Evolutionary conservation across 495 filamentous ascomycete species (phyloP), one percentile per base, ranked within the genome.

Genomic region (Filosporella fistucella): DNA sequence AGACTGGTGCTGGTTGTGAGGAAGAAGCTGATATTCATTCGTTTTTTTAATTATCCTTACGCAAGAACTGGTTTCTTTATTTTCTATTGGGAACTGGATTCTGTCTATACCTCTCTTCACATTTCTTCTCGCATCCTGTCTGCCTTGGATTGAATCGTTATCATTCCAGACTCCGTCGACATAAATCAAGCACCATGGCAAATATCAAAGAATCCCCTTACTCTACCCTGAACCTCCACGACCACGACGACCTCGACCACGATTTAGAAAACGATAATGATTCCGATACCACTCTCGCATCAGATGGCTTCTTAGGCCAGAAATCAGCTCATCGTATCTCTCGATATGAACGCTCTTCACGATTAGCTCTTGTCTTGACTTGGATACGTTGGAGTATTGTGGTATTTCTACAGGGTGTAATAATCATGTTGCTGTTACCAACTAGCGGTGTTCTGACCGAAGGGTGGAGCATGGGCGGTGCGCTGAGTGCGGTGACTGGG

Each of bases 261-360:
- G 42, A 56, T 39, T 24, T 48, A 25, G 54, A 52, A 22, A 38
- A 42, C 21, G 49, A 52, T 30, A 20, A 16, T 9, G 34, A 40
- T 18, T 56, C 54, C 9, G 54, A 56, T 23, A 49, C 54, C 7
- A 56, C 54, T 4, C 49, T 56, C 7, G 43, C 54, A 10, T 49
- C 44, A 3, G 28, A 51, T 0, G 24, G 24, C 8, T 49, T 56
- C 33, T 45, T 56, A 4, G 20, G 16, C n/a, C 23, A 43, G 17
- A 20, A 14, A 8, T 42, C 39, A 7, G 23, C 20, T 13, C n/a
- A n/a, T n/a, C n/a, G n/a, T n/a, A n/a, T n/a, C n/a, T 35, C 32
- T 14, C 24, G 18, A n/a, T 16, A 24, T 29, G 29, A 24, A 1
- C 23, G 32, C 8, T 43, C 24, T 32, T 24, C 29, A 10, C 43